These are phyloP conservation scores for Fulvia fulva DNA, from an alignment of 2,329 filamentous ascomycete genomes.

Conservation along the genomic window DNA sequence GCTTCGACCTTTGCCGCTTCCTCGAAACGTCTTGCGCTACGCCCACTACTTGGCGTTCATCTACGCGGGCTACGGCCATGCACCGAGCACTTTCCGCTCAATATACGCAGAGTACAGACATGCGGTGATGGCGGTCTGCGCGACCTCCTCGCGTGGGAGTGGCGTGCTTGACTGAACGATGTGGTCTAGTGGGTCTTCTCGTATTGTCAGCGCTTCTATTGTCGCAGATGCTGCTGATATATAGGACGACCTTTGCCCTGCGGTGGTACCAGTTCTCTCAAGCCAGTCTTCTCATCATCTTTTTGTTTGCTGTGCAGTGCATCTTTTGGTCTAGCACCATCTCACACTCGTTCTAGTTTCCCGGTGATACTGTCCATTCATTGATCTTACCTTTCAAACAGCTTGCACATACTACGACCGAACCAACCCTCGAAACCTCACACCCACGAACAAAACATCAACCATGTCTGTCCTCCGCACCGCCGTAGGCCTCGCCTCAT, in stretches of 20 bases:
- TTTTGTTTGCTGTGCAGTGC: conserved; percentile 2
- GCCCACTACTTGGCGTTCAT: background rate
- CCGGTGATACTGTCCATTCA: conserved; percentile 9
- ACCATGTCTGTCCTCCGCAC: conserved; percentile 29
- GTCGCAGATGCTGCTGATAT: background rate
- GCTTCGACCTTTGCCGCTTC: background rate
- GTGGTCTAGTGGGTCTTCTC: background rate
- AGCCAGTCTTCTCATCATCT: conserved; percentile 2
- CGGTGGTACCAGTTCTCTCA: background rate
- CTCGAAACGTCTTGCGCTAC: background rate
- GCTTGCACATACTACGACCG: background rate
- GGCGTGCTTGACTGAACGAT: background rate
- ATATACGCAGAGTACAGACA: background rate
- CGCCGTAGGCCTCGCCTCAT: conserved; percentile 27
- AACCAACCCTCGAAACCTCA: background rate
- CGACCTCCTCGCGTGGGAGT: background rate
- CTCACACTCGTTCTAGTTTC: conserved; percentile 5
- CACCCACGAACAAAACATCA: background rate
- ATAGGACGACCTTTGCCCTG: background rate
- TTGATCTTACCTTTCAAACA: background rate
- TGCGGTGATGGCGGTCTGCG: background rate
- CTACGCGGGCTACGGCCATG: background rate
- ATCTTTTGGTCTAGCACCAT: conserved; percentile 6
- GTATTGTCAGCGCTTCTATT: background rate
- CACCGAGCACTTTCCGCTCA: background rate